Conservation (phyloP, 345 rosid genomes). For the Dovyalis caffra region DNA sequence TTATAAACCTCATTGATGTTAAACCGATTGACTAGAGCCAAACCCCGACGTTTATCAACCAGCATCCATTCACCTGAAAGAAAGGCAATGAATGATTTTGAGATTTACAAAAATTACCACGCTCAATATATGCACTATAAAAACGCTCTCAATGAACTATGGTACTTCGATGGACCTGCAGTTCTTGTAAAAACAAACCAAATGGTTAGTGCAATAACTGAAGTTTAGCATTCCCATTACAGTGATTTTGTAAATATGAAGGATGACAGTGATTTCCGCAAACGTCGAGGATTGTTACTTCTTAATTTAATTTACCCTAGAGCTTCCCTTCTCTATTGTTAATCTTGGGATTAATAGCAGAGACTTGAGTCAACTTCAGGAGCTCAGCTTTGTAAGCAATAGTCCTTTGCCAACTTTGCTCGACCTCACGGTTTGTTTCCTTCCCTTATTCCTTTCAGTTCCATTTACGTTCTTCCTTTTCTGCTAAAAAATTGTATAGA, state of each 20-base stretch:
- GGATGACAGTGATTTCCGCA: not conserved
- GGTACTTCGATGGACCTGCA: not conserved
- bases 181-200: not conserved
- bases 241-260: not conserved
- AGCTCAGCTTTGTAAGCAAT: no score
- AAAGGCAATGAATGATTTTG: not conserved
- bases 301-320: not conserved
- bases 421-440: not conserved
- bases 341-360: not conserved
- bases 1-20: conserved; percentile 47
- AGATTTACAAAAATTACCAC: not conserved
- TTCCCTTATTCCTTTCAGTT: not conserved
- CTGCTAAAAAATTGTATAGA: not conserved
- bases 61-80: conserved; percentile 79
- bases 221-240: not conserved
- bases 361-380: not conserved
- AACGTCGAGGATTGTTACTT: not conserved
- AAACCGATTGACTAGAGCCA: conserved; percentile 59
- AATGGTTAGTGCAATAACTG: not conserved
- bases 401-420: not conserved
- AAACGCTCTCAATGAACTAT: not conserved
- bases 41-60: conserved; percentile 60
- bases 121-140: not conserved
- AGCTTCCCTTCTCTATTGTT: no score
- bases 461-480: not conserved